Evolutionary conservation across 192 early-diverging fungal genomes (phyloP).

Genomic region (Linnemannia hyalina): DNA sequence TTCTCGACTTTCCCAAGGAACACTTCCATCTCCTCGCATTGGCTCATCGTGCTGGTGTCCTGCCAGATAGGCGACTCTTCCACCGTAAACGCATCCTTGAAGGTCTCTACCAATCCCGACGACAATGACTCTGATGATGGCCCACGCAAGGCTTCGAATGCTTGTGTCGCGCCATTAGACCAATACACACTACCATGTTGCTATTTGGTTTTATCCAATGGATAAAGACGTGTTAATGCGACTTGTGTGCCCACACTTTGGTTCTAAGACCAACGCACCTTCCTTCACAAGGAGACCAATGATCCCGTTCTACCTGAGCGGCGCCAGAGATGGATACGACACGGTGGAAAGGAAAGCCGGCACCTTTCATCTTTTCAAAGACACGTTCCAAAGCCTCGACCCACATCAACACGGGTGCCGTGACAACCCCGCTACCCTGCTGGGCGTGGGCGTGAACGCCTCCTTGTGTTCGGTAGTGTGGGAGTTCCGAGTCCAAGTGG

Average conservation of each 20-base stretch:
- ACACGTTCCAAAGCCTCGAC: conserved; percentile 78
- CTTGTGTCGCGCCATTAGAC: conserved; percentile 60
- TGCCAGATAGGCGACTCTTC: conserved; percentile 85
- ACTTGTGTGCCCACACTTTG: not conserved
- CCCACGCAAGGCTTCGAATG: conserved; percentile 57
- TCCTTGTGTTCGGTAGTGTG: conserved; percentile 60
- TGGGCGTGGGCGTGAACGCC: conserved; percentile 15
- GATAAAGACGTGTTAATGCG: not conserved
- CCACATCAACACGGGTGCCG: conserved; percentile 84
- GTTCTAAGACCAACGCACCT: too few relatives aligned
- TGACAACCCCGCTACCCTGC: conserved; percentile 55
- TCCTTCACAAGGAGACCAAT: not conserved
- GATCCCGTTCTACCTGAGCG: conserved; percentile 63
- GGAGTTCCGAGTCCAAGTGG: conserved; percentile 74
- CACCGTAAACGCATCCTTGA: conserved; percentile 69
- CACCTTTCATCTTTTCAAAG: conserved; percentile 59
- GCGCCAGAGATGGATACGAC: conserved; percentile 74
- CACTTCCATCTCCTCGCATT: conserved; percentile 74
- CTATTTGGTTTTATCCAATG: conserved; percentile 38
- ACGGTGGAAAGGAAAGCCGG: conserved; percentile 52
- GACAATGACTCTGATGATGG: not conserved
- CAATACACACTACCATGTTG: conserved; percentile 92
- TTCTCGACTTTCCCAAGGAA: conserved; percentile 58
- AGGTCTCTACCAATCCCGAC: conserved; percentile 7
- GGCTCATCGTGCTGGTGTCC: conserved; percentile 76